These are phyloP conservation scores for Pseudocercospora macadamiae DNA, from an alignment of 2,329 filamentous ascomycete genomes.

Conservation along the genomic window DNA sequence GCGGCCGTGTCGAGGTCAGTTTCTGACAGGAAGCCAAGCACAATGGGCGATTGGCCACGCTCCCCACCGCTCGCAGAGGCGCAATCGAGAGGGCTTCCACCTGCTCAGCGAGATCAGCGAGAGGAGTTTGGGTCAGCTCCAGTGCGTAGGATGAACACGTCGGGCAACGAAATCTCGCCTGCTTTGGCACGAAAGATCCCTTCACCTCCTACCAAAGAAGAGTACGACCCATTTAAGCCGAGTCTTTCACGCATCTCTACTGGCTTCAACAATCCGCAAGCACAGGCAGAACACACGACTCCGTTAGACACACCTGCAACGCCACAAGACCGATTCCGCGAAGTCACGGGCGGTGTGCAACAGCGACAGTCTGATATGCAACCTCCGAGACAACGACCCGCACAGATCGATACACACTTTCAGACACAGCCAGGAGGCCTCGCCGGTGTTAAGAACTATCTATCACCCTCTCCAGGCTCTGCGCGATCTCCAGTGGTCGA, in stretches of 20 bases:
- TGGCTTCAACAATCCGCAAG: constrained; percentile 22
- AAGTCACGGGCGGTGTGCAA: not conserved
- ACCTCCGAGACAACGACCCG: constrained; percentile 15
- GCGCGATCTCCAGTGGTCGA: constrained; percentile 26
- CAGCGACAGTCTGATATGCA: not conserved
- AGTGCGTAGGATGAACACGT: constrained; percentile 30
- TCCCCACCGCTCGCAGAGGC: constrained; percentile 22
- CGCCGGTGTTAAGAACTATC: not conserved
- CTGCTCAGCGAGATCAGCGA: constrained; percentile 7
- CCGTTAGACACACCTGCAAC: constrained; percentile 12
- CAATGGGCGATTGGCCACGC: constrained; percentile 10
- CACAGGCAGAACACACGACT: constrained; percentile 9
- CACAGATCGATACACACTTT: constrained; percentile 21
- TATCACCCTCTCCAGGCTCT: not conserved
- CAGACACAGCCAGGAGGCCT: constrained; percentile 5
- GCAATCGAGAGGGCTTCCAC: constrained; percentile 1
- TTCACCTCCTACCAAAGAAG: constrained; percentile 24
- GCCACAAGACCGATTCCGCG: not conserved
- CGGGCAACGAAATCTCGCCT: constrained; percentile 32
- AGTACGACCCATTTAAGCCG: constrained; percentile 21
- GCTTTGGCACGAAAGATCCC: constrained; percentile 30
- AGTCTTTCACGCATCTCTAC: constrained; percentile 33
- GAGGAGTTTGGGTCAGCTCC: constrained; percentile 23
- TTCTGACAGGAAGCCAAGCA: constrained; percentile 31
- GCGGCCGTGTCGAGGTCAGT: constrained; percentile 33